Evolutionary conservation across 768 basidiomycete species (phyloP).

Genomic region (Lactifluus volemus): DNA sequence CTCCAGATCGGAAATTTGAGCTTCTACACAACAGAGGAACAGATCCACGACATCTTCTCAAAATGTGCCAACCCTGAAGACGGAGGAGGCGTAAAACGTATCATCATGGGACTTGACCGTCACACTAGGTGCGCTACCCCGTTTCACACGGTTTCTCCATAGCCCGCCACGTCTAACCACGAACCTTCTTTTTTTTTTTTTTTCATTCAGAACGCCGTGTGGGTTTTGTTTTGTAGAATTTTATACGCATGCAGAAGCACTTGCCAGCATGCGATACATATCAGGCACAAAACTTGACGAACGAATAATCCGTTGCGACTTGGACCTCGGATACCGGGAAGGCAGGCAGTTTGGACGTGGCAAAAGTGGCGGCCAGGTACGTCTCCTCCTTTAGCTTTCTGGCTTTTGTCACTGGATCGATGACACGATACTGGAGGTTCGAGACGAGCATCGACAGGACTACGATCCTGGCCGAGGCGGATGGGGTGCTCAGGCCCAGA

Average conservation of each 20-base stretch:
- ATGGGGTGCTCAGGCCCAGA: constrained; percentile 84
- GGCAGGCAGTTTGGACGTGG: constrained; percentile 96
- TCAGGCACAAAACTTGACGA: constrained; percentile 99
- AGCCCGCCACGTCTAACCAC: background rate
- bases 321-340: constrained; percentile 94
- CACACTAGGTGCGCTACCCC: constrained; percentile 57
- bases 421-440: constrained; percentile 34
- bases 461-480: constrained; percentile 95
- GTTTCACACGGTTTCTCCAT: background rate
- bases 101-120: constrained; percentile 91
- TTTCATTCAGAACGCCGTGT: constrained; percentile 63
- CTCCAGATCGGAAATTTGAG: constrained; percentile 82
- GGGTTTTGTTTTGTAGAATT: constrained; percentile 97
- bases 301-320: constrained; percentile 94
- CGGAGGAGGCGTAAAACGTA: constrained; percentile 84
- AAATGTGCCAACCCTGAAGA: constrained; percentile 85
- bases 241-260: constrained; percentile 89
- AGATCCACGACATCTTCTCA: constrained; percentile 88
- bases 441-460: constrained; percentile 95
- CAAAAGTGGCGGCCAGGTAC: constrained; percentile 89
- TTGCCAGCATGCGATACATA: constrained; percentile 88
- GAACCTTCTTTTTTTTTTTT: constrained; percentile 8
- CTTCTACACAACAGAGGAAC: constrained; percentile 93
- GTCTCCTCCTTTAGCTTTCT: background rate
- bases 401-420: background rate